These are phyloP conservation scores for Coleophoma eucalyptorum DNA, from an alignment of 2,329 filamentous ascomycete species.

Conservation along the genomic window DNA sequence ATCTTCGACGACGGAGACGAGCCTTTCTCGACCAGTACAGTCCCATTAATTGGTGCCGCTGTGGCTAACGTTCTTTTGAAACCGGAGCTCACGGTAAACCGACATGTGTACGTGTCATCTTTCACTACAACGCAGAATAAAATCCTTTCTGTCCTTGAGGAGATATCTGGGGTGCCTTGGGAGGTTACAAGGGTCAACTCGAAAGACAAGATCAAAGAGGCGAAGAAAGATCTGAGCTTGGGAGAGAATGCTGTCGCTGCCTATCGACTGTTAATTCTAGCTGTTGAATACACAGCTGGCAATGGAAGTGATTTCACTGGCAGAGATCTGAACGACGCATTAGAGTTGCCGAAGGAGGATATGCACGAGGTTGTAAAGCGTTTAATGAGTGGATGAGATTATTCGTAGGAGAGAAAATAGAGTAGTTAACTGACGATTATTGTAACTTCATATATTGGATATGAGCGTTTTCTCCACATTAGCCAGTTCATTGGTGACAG, in stretches of 20 bases:
- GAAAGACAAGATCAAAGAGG: conserved; percentile 10
- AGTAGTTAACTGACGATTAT: no score
- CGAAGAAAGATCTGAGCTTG: conserved; percentile 1
- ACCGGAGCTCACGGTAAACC: conserved; percentile 29
- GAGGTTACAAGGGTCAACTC: conserved; percentile 16
- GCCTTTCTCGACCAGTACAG: conserved; percentile 25
- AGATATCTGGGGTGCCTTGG: conserved; percentile 26
- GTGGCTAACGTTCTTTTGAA: conserved; percentile 28
- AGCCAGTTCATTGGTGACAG: no score
- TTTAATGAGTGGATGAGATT: no score
- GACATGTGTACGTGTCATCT: conserved; percentile 26
- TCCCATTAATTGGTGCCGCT: conserved; percentile 26
- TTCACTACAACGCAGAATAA: conserved; percentile 29
- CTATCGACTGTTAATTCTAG: conserved; percentile 5
- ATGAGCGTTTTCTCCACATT: no score
- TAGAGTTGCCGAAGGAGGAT: conserved; percentile 8
- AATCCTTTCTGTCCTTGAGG: conserved; percentile 25
- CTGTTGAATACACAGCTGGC: conserved; percentile 8
- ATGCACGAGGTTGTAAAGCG: conserved; percentile 3
- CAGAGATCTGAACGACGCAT: conserved; percentile 7
- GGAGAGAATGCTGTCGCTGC: conserved; percentile 10
- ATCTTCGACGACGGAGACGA: conserved; percentile 27
- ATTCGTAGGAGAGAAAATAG: no score
- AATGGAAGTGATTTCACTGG: conserved; percentile 9
- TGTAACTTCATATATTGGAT: no score